A percentile compares a stretch with the other conserved stretches of the same genome.
phyloP scores from a whole-genome alignment of 2,329 filamentous ascomycete species.

The Fusarium metavorans region DNA sequence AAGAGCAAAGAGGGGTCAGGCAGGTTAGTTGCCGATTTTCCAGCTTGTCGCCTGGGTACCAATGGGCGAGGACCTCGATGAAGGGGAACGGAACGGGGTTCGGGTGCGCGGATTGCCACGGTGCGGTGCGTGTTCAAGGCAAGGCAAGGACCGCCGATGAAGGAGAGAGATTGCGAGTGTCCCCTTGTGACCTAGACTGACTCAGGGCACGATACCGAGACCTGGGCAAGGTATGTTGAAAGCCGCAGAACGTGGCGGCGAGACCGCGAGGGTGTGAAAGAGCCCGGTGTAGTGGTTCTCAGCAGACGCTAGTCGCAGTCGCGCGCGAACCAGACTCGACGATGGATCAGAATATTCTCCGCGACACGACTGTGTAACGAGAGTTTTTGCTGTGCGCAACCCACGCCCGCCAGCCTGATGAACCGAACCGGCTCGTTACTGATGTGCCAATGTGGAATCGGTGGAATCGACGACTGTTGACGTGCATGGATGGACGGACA shows the following conservation, averaged over 20 bases:
- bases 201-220: constrained; percentile 40
- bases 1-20: constrained; percentile 48
- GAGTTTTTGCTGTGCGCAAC: constrained; percentile 42
- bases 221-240: constrained; percentile 39
- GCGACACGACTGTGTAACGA: constrained; percentile 46
- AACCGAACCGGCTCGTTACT: constrained; percentile 30
- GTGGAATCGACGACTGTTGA: constrained; percentile 41
- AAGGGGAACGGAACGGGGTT: constrained; percentile 41
- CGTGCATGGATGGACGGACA: constrained; percentile 44
- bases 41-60: constrained; percentile 42
- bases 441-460: constrained; percentile 35
- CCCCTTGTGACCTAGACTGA: constrained; percentile 46
- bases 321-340: constrained; percentile 47
- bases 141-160: constrained; percentile 24
- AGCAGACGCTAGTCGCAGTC: constrained; percentile 46
- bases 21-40: constrained; percentile 44
- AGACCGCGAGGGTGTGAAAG: constrained; percentile 46
- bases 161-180: constrained; percentile 42
- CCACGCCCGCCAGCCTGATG: constrained; percentile 40
- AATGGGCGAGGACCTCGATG: constrained; percentile 40
- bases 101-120: constrained; percentile 45
- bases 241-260: constrained; percentile 44
- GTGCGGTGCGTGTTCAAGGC: constrained; percentile 1
- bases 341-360: constrained; percentile 48
- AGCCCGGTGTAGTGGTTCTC: constrained; percentile 48